Evolutionary conservation across 2,329 filamentous ascomycete species (phyloP).

Genomic region (Colletotrichum noveboracense): DNA sequence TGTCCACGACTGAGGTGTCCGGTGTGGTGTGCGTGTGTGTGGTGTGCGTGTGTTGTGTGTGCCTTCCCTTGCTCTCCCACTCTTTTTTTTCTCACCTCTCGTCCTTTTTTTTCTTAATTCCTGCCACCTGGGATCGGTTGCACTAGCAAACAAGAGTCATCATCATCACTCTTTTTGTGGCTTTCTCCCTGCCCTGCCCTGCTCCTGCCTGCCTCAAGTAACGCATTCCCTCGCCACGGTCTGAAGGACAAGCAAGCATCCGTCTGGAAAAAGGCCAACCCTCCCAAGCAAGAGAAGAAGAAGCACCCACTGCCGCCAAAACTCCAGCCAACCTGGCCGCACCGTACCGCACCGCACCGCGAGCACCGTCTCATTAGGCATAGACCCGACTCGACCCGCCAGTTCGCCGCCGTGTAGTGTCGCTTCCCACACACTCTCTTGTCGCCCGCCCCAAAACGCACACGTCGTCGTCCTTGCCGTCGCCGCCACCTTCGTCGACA

Average conservation of each 20-base stretch:
- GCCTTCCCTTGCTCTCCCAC: not conserved
- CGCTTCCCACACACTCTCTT: constrained; percentile 3
- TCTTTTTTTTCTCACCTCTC: not conserved
- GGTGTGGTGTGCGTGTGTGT: not conserved
- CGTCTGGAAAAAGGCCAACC: not conserved
- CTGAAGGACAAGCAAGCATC: not conserved
- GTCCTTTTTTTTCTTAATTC: not conserved
- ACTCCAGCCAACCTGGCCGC: not conserved
- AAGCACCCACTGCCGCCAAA: not conserved
- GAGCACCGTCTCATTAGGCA: constrained; percentile 1
- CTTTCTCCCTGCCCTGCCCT: constrained; percentile 1
- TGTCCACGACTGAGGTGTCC: not conserved
- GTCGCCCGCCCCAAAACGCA: constrained; percentile 6
- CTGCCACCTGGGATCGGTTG: constrained; percentile 5
- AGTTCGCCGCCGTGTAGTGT: constrained; percentile 9
- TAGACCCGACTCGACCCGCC: constrained; percentile 16
- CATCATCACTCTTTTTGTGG: constrained; percentile 19
- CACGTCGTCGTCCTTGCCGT: constrained; percentile 5
- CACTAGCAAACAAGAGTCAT: constrained; percentile 8
- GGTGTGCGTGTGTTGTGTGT: not conserved
- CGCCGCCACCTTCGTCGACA: not conserved
- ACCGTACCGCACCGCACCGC: not conserved
- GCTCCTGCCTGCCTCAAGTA: not conserved
- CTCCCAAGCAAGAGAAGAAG: not conserved
- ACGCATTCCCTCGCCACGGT: not conserved